Evolutionary conservation across 345 rosid species (phyloP), one percentile per base, ranked within the genome.

Genomic region (Camelina neglecta): DNA sequence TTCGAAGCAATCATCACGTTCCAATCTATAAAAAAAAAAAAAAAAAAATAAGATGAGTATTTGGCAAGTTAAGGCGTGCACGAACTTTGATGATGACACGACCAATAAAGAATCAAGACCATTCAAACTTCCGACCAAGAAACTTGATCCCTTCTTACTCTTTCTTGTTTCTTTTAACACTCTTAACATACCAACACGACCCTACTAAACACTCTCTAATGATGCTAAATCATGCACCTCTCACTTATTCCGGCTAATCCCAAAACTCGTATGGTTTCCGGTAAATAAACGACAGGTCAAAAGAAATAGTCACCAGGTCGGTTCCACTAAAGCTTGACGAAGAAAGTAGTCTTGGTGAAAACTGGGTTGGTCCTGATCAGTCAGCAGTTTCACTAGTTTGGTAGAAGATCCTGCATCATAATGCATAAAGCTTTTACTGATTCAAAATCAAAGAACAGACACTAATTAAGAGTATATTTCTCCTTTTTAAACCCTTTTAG

Each of bases 11-110:
- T 76, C 70, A 76, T 76, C 74, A 69, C 69, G 79, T 50, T 68
- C 36, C 57, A 36, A 18, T 51, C 64, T 50, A 38, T 4, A 16
- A n/a, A 12, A 36, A 12, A n/a, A 38, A 16, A n/a, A 12, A 36
- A 12, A n/a, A 38, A n/a, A 11, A 65, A 9, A 21, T 20, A 67
- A 38, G 44, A 67, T 16, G 74, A 41, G 74, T 75, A 12, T 69
- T 69, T 36, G 65, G 39, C 68, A 72, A 76, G 44, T 75, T 72
- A 78, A 73, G 84, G 90, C 90, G 83, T 86, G 89, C 87, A 60
- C 77, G 65, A 67, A 64, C 57, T 65, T 73, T 80, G 82, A 82
- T 80, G 76, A 86, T 85, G 80, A 81, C 57, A 31, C 16, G 68
- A 78, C 78, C 78, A 80, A 81, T 65, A 53, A 67, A 82, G 74